Conservation (phyloP, 805 yeast genomes). For the Metschnikowia dekortorum region DNA sequence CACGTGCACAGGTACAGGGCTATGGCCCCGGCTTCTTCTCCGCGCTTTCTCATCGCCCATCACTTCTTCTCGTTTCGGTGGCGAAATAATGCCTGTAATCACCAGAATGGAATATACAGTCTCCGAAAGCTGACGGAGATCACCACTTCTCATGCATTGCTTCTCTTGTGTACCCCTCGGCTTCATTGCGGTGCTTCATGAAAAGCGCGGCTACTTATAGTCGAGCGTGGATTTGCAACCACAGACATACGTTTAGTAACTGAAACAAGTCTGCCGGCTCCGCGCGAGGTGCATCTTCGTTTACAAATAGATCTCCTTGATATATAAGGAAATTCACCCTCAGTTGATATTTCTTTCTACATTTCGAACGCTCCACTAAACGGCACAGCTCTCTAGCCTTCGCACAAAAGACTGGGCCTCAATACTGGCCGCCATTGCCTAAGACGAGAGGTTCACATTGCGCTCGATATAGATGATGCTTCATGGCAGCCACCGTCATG, state of each 20-base stretch:
- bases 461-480: too few relatives aligned
- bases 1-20: constrained; percentile 17
- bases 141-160: neutral
- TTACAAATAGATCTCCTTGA: neutral
- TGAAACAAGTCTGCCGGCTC: constrained; percentile 1
- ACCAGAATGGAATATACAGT: neutral
- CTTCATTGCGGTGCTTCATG: neutral
- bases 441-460: too few relatives aligned
- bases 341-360: too few relatives aligned
- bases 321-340: neutral
- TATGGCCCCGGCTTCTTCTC: neutral
- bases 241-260: neutral
- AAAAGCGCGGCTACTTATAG: neutral
- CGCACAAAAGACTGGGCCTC: neutral
- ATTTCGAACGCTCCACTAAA: neutral
- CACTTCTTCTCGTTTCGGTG: too few relatives aligned
- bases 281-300: neutral
- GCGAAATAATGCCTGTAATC: neutral
- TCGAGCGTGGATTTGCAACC: neutral
- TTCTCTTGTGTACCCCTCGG: too few relatives aligned
- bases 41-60: neutral
- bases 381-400: neutral
- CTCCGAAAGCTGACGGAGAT: too few relatives aligned
- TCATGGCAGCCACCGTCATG: too few relatives aligned
- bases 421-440: too few relatives aligned